A percentile compares a stretch with the other conserved stretches of the same genome.
Conservation (phyloP, 805 yeast genomes). For the Lipomyces starkeyi region DNA sequence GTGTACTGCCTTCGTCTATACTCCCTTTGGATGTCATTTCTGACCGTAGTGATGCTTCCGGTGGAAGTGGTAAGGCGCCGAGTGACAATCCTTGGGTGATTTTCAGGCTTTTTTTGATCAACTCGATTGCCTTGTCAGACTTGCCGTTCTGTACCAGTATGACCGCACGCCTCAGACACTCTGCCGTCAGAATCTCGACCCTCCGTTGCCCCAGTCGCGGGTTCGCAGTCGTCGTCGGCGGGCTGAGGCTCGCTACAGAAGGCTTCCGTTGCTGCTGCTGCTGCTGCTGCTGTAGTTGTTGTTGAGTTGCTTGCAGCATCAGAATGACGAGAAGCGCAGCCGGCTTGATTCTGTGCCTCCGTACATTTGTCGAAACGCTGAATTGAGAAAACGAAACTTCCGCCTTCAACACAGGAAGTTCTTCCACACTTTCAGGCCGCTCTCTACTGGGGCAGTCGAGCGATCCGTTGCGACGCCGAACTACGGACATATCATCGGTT, state of each 20-base stretch:
- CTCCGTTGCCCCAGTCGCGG: slow-evolving; percentile 26
- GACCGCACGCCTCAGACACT: slow-evolving; percentile 15
- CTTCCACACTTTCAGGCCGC: slow-evolving; percentile 6
- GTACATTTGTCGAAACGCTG: background rate
- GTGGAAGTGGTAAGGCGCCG: slow-evolving; percentile 25
- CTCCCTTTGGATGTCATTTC: background rate
- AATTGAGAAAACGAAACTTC: slow-evolving; percentile 10
- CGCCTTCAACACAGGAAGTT: slow-evolving; percentile 6
- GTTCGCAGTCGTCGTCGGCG: slow-evolving; percentile 4
- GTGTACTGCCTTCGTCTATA: background rate
- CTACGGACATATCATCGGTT: background rate
- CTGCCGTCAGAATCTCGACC: slow-evolving; percentile 26
- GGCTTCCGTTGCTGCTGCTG: slow-evolving; percentile 1
- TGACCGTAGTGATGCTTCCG: background rate
- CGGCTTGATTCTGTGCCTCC: slow-evolving; percentile 9
- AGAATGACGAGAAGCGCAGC: slow-evolving; percentile 10
- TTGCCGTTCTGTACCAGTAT: slow-evolving; percentile 18
- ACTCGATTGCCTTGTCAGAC: slow-evolving; percentile 16
- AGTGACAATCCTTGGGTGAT: slow-evolving; percentile 19
- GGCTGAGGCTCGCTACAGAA: slow-evolving; percentile 4
- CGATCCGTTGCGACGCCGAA: slow-evolving; percentile 6
- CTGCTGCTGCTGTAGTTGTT: background rate
- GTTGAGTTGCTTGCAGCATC: slow-evolving; percentile 5
- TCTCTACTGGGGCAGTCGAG: background rate
- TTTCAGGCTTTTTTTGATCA: slow-evolving; percentile 17